Conservation (phyloP, 805 yeast genomes). For the Ogataea neopini region DNA sequence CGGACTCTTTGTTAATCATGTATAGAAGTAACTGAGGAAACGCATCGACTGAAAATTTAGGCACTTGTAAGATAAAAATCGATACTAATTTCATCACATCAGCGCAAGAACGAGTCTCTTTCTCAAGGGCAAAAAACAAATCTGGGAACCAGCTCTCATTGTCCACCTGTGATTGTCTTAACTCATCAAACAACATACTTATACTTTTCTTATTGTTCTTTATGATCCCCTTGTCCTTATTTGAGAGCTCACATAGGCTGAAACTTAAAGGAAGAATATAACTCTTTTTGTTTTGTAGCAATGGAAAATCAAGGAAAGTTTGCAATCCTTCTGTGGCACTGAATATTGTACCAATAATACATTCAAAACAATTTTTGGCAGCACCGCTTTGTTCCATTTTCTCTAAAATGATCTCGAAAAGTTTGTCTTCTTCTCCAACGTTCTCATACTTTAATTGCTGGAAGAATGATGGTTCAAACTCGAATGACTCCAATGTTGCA, state of each 20-base stretch:
- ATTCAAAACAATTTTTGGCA: constrained; percentile 36
- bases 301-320: neutral
- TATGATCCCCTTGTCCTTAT: constrained; percentile 5
- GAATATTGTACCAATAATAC: constrained; percentile 38
- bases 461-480: constrained; percentile 19
- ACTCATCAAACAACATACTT: neutral
- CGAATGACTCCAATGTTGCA: constrained; percentile 19
- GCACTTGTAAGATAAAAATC: constrained; percentile 32
- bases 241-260: constrained; percentile 37
- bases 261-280: constrained; percentile 38
- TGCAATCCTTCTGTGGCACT: constrained; percentile 1
- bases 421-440: constrained; percentile 24
- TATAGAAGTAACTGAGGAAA: constrained; percentile 33
- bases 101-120: constrained; percentile 16
- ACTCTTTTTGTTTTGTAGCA: constrained; percentile 19
- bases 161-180: neutral
- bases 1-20: constrained; percentile 24
- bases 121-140: neutral
- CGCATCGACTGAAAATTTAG: constrained; percentile 30
- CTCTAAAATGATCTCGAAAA: constrained; percentile 33
- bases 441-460: constrained; percentile 12
- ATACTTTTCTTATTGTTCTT: neutral
- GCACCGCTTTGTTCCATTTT: constrained; percentile 26
- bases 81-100: constrained; percentile 37
- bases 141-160: neutral